phyloP scores from a whole-genome alignment of 2,329 filamentous ascomycete genomes.

The Ascosphaera apis region DNA sequence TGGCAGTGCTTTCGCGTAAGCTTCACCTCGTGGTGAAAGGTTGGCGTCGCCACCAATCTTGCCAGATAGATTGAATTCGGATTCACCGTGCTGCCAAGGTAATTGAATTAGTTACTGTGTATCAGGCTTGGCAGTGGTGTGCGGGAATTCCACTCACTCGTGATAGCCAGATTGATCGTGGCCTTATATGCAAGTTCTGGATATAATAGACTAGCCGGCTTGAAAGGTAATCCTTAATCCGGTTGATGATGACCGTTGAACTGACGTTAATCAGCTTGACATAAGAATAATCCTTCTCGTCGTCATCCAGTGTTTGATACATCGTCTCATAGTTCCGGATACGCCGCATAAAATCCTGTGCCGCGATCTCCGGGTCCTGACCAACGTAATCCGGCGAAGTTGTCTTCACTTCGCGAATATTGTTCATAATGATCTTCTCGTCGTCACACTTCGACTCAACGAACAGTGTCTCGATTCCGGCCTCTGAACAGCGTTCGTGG shows the following conservation, averaged over 20 bases:
- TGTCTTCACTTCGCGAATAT: slow-evolving; percentile 93
- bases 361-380: slow-evolving; percentile 79
- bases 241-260: slow-evolving; percentile 91
- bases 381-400: slow-evolving; percentile 87
- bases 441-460: slow-evolving; percentile 96
- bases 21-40: slow-evolving; percentile 64
- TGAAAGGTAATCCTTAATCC: slow-evolving; percentile 88
- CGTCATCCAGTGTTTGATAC: slow-evolving; percentile 78
- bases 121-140: neutral
- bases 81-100: slow-evolving; percentile 59
- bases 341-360: slow-evolving; percentile 74
- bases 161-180: slow-evolving; percentile 88
- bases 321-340: slow-evolving; percentile 96
- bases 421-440: slow-evolving; percentile 90
- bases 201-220: slow-evolving; percentile 94
- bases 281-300: slow-evolving; percentile 75
- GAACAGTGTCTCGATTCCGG: slow-evolving; percentile 74
- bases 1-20: slow-evolving; percentile 68
- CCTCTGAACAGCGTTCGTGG: slow-evolving; percentile 47
- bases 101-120: neutral
- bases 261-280: slow-evolving; percentile 95
- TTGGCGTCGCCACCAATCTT: slow-evolving; percentile 83
- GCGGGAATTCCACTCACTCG: slow-evolving; percentile 33
- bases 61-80: slow-evolving; percentile 70
- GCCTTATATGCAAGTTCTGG: slow-evolving; percentile 95